Evolutionary conservation across 371 early-diverging fungal genomes (phyloP).

Genomic region (Apophysomyces ossiformis): DNA sequence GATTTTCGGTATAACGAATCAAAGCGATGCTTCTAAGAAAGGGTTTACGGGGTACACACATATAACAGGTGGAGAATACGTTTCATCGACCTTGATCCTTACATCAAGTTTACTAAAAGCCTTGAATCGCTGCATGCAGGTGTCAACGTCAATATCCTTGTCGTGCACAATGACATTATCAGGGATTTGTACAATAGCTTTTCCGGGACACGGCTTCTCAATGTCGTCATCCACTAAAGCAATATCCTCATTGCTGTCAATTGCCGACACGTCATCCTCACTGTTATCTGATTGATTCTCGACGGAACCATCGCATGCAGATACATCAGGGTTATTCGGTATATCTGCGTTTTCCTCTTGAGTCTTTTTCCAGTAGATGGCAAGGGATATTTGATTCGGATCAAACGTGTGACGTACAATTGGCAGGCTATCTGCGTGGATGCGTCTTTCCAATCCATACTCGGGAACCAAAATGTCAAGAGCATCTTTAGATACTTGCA

Average conservation of each 20-base stretch:
- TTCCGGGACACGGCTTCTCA: neutral
- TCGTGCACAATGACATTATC: neutral
- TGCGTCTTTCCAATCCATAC: conserved; percentile 77
- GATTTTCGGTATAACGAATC: neutral
- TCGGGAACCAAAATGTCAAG: conserved; percentile 78
- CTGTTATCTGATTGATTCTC: neutral
- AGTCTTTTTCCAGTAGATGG: conserved; percentile 54
- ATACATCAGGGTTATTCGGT: neutral
- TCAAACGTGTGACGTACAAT: conserved; percentile 57
- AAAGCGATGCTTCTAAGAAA: conserved; percentile 10
- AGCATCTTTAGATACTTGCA: conserved; percentile 52
- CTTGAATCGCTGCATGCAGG: conserved; percentile 34
- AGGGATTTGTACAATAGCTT: neutral
- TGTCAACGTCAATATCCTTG: conserved; percentile 16
- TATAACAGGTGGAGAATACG: conserved; percentile 43
- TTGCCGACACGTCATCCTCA: neutral
- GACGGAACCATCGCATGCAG: neutral
- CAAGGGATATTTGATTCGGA: conserved; percentile 31
- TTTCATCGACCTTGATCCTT: conserved; percentile 35
- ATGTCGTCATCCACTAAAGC: neutral
- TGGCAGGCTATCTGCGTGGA: conserved; percentile 61
- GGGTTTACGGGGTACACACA: conserved; percentile 47
- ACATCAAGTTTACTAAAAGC: conserved; percentile 36
- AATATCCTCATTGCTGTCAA: neutral
- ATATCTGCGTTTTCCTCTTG: neutral